These are phyloP conservation scores for Nyssa sinensis DNA, from an alignment of 148 eudicot species.

Conservation along the genomic window DNA sequence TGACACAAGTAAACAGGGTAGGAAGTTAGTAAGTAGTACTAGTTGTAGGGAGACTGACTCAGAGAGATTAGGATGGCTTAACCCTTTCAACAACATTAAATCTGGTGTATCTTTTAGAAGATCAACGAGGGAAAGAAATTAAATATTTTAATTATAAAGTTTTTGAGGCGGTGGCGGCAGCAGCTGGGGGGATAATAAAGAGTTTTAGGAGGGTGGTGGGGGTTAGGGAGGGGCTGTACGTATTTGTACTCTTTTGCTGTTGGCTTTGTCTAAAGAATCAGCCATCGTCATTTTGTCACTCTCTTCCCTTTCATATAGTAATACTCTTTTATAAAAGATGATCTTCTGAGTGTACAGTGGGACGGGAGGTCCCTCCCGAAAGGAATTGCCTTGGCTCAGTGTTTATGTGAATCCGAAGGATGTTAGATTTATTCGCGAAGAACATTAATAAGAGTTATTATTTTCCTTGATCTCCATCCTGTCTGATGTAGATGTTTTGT, in stretches of 20 bases:
- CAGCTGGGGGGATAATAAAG: conserved; percentile 21
- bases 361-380: no score
- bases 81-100: conserved; percentile 19
- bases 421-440: neutral
- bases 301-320: conserved; percentile 17
- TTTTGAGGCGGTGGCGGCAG: no score
- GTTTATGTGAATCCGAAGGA: no score
- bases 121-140: conserved; percentile 28
- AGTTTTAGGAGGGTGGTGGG: conserved; percentile 5
- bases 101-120: conserved; percentile 26
- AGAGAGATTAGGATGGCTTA: conserved; percentile 29
- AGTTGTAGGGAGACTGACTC: conserved; percentile 34
- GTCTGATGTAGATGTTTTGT: no score
- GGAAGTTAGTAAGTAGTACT: conserved; percentile 22
- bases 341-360: no score
- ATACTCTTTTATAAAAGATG: no score
- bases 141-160: neutral
- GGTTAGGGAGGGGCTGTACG: conserved; percentile 26
- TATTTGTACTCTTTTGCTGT: conserved; percentile 14
- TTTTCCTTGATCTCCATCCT: no score
- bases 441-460: no score
- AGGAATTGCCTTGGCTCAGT: no score
- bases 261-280: conserved; percentile 16
- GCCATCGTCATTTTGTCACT: conserved; percentile 33
- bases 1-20: conserved; percentile 24